Conservation (phyloP, 768 basidiomycete genomes). For the Omphalotus guepiniiformis region DNA sequence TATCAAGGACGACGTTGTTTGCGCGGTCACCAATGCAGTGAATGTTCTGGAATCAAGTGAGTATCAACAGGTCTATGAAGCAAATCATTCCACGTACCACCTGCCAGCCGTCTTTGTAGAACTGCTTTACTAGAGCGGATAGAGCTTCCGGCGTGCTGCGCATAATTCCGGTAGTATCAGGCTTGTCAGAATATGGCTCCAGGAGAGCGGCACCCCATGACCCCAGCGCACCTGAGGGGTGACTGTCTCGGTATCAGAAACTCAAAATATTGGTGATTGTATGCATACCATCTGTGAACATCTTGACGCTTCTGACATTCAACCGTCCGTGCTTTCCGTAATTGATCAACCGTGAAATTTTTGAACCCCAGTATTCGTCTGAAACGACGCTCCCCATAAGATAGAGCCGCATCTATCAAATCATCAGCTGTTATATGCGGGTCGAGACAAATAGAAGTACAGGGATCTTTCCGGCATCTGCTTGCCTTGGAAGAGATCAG, state of each 20-base stretch:
- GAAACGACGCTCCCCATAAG: constrained; percentile 53
- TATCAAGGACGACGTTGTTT: constrained; percentile 77
- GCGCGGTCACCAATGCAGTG: constrained; percentile 89
- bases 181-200: constrained; percentile 79
- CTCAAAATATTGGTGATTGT: not conserved
- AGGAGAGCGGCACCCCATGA: constrained; percentile 90
- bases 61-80: not conserved
- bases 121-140: constrained; percentile 48
- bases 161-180: constrained; percentile 68
- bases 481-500: constrained; percentile 45
- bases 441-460: constrained; percentile 33
- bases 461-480: constrained; percentile 63
- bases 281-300: constrained; percentile 67
- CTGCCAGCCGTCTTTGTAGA: constrained; percentile 77
- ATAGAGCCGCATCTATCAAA: constrained; percentile 54
- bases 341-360: constrained; percentile 53
- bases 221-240: constrained; percentile 69
- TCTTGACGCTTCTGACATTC: constrained; percentile 64
- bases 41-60: constrained; percentile 56
- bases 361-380: constrained; percentile 62
- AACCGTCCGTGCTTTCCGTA: constrained; percentile 54
- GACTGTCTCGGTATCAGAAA: not conserved
- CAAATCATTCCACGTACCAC: constrained; percentile 50
- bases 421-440: not conserved
- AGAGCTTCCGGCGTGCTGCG: constrained; percentile 51